Base-by-base conservation (phyloP, 345 rosid genomes). In the Eucalyptus brandiana region DNA sequence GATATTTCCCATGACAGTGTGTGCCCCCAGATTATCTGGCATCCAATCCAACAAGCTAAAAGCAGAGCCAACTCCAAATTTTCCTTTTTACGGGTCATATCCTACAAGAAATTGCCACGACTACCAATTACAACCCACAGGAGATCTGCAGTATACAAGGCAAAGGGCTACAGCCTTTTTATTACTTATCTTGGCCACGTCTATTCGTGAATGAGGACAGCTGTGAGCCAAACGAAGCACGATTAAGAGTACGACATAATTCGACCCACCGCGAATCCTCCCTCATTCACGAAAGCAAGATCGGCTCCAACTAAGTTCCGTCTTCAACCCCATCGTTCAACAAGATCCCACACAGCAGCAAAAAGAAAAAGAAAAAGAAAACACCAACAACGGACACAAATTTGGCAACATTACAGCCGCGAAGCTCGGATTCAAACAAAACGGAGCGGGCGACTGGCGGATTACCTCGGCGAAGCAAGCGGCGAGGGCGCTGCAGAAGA, bases 401-500 rank as follows among this genome's bases (percentile, higher is more conserved):
- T 19, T 76, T 37, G 30, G 83, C 47, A 40, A 21, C 83, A 76
- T 76, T 21, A 12, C 83, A 21, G 28, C 42, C 83, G 45, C 83
- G 16, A 37, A 14, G 40, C 83, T 37, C 28, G 47, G 45, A 76
- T 6, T n/a, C 34, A 28, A 42, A 12, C 17, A 53, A 80, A 44
- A 16, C 45, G 60, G n/a, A 50, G 47, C 58, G 2, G 60, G 80
- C 81, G 37, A 42, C 1, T 1, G 50, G 86, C 28, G 60, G 50
- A 12, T 54, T 91, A 96, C 99, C 99, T 98, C 99, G 9, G 99
- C 99, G 89, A 97, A 96, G 92, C 99, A 98, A 94, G 99, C 98
- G 53, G 99, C 99, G 89, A 98, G 95, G 83, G 99, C 99, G 89
- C 99, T 98, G 89, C 98, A 96, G 42, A 97, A 87, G 93, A 97